These are phyloP conservation scores for Neodidymelliopsis sp. DNA, from an alignment of 2,329 filamentous ascomycete species.

Conservation along the genomic window DNA sequence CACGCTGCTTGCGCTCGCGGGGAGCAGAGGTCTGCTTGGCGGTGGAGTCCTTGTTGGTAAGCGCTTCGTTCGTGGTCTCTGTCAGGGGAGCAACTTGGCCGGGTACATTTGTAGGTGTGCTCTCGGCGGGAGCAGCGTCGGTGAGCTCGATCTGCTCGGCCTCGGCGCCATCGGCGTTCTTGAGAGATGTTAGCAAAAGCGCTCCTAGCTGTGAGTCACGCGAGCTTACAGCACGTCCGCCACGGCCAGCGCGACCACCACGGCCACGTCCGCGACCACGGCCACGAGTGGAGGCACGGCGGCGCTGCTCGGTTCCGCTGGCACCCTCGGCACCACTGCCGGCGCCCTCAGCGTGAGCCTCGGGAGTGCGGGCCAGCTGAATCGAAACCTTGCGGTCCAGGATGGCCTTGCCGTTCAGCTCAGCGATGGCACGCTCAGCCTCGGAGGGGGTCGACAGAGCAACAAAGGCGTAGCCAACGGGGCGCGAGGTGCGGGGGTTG, in stretches of 20 bases:
- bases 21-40: constrained; percentile 57
- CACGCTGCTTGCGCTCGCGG: constrained; percentile 77
- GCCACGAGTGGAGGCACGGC: constrained; percentile 63
- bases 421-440: constrained; percentile 92
- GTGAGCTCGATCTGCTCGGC: constrained; percentile 56
- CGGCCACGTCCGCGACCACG: constrained; percentile 66
- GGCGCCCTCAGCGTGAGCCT: constrained; percentile 77
- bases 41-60: constrained; percentile 59
- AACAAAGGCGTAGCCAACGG: constrained; percentile 98
- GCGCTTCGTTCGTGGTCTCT: constrained; percentile 61
- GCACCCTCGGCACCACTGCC: constrained; percentile 76
- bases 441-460: constrained; percentile 94
- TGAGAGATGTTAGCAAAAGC: constrained; percentile 1
- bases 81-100: constrained; percentile 59
- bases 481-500: constrained; percentile 98
- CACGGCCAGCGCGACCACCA: constrained; percentile 66
- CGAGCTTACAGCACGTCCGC: constrained; percentile 72
- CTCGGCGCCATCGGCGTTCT: constrained; percentile 55
- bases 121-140: constrained; percentile 54
- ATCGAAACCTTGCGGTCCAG: constrained; percentile 99
- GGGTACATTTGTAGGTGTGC: constrained; percentile 59
- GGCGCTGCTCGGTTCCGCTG: constrained; percentile 69
- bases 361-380: constrained; percentile 96
- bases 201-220: not conserved
- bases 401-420: constrained; percentile 97